phyloP scores from a whole-genome alignment of 306 rosid species.

The Begonia masoniana region DNA sequence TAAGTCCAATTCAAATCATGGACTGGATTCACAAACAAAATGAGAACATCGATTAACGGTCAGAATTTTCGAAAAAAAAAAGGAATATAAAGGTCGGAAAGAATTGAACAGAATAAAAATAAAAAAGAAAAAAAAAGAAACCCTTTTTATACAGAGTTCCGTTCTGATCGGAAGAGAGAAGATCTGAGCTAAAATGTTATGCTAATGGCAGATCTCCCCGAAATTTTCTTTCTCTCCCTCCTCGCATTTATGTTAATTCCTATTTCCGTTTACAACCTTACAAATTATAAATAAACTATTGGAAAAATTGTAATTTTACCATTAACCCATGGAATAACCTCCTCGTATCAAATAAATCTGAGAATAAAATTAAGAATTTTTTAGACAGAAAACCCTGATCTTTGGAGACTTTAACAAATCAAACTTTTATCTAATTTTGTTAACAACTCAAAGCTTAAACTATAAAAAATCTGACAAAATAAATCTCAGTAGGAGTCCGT shows the following conservation, averaged over 20 bases:
- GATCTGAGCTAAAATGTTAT: conserved; percentile 7
- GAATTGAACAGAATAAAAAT: background rate
- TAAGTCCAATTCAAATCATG: background rate
- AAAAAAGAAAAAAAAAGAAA: background rate
- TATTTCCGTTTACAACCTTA: background rate
- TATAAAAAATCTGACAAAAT: too few relatives aligned
- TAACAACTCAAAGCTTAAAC: too few relatives aligned
- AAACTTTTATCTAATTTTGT: too few relatives aligned
- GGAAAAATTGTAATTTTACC: too few relatives aligned
- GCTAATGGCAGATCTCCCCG: conserved; percentile 23
- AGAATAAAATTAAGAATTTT: too few relatives aligned
- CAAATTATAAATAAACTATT: too few relatives aligned
- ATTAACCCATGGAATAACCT: too few relatives aligned
- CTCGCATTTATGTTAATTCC: background rate
- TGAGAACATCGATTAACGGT: background rate
- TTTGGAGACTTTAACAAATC: too few relatives aligned
- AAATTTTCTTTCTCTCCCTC: background rate
- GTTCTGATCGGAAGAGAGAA: conserved; percentile 50
- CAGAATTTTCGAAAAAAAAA: conserved; percentile 5
- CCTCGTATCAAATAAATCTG: too few relatives aligned
- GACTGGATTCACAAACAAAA: background rate
- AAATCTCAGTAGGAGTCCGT: too few relatives aligned
- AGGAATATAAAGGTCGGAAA: background rate
- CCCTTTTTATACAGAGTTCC: conserved; percentile 13
- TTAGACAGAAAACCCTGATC: too few relatives aligned